Evolutionary conservation across 805 yeast species (phyloP).

Genomic region (Teunomyces atbi): DNA sequence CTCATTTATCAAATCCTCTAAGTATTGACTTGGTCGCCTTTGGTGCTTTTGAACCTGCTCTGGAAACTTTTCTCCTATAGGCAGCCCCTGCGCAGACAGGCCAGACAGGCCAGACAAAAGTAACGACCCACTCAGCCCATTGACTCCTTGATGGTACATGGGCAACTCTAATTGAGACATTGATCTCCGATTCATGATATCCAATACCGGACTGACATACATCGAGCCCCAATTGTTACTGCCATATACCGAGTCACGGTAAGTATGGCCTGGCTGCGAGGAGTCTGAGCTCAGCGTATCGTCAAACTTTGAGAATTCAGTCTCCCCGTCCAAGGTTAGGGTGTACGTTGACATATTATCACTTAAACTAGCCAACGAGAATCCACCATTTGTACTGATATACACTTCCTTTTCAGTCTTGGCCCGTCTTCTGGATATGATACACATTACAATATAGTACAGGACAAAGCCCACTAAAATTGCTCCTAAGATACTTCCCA

Average conservation of each 20-base stretch:
- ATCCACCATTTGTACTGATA: conserved; percentile 12
- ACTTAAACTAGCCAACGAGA: conserved; percentile 9
- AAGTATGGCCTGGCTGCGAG: conserved; percentile 28
- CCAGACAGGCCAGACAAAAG: neutral
- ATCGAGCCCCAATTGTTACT: conserved; percentile 39
- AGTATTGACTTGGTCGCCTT: conserved; percentile 50
- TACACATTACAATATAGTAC: conserved; percentile 20
- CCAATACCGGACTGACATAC: conserved; percentile 53
- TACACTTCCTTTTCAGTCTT: conserved; percentile 33
- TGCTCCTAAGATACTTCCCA: conserved; percentile 34
- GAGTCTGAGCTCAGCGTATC: conserved; percentile 9
- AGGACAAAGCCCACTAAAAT: conserved; percentile 16
- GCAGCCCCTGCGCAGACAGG: neutral
- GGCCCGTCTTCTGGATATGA: conserved; percentile 25
- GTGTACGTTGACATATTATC: conserved; percentile 14
- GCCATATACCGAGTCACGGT: conserved; percentile 22
- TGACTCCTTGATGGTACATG: conserved; percentile 10
- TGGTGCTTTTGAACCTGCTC: neutral
- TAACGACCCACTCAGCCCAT: neutral
- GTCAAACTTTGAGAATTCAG: conserved; percentile 11
- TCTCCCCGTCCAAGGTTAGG: conserved; percentile 24
- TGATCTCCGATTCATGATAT: conserved; percentile 23
- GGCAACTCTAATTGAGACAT: conserved; percentile 16
- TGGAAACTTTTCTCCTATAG: neutral
- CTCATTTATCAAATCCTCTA: conserved; percentile 45